Conservation (phyloP, 495 filamentous ascomycete genomes). For the Talaromyces liani region DNA sequence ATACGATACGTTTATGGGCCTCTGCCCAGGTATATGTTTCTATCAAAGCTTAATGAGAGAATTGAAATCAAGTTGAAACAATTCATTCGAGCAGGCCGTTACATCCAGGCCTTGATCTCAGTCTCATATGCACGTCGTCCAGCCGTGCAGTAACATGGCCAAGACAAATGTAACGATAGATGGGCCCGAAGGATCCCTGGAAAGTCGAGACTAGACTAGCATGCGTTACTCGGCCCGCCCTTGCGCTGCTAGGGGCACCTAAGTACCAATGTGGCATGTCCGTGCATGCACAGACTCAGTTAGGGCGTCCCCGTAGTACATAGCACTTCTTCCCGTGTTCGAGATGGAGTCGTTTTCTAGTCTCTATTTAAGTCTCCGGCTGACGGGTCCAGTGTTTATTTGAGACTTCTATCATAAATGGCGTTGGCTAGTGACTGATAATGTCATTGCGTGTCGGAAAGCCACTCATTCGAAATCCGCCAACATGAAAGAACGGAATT, state of each 20-base stretch:
- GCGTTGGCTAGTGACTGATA: background rate
- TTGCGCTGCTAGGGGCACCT: background rate
- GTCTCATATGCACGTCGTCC: background rate
- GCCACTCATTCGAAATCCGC: background rate
- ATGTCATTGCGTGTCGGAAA: background rate
- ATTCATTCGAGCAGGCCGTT: background rate
- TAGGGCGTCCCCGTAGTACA: background rate
- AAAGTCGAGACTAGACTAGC: background rate
- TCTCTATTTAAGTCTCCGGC: background rate
- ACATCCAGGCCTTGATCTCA: background rate
- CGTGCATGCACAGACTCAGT: background rate
- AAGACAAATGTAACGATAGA: background rate
- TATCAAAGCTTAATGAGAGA: background rate
- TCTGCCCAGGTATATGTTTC: background rate
- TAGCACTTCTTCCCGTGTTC: background rate
- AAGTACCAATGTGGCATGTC: background rate
- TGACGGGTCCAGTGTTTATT: background rate
- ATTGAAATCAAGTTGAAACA: background rate
- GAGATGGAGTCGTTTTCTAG: background rate
- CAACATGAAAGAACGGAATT: background rate
- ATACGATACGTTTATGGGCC: background rate
- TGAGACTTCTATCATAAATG: background rate
- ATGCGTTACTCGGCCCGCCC: background rate
- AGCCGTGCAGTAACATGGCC: too few relatives aligned
- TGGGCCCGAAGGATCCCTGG: background rate